Conservation (phyloP, 768 basidiomycete genomes). For the Amyloporia xantha region DNA sequence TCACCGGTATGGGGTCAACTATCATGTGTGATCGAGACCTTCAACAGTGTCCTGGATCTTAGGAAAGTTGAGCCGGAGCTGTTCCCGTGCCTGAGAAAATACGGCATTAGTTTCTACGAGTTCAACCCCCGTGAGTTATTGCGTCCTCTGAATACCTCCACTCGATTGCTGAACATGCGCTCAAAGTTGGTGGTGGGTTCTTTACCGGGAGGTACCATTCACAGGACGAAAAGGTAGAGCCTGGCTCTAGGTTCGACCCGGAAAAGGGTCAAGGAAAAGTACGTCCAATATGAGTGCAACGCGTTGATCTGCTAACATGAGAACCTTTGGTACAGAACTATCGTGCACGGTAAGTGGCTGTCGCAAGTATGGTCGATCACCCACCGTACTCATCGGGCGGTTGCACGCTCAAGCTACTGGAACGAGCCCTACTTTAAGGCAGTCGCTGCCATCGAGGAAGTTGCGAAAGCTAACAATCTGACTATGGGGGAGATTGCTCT, state of each 20-base stretch:
- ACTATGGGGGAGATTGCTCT: constrained; percentile 37
- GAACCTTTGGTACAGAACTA: constrained; percentile 10
- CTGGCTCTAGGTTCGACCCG: constrained; percentile 53
- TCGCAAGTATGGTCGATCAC: neutral
- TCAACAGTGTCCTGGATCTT: neutral
- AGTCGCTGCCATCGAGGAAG: constrained; percentile 35
- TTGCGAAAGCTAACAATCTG: constrained; percentile 30
- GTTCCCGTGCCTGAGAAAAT: constrained; percentile 36
- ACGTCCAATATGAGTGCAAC: neutral
- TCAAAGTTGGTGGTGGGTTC: constrained; percentile 32
- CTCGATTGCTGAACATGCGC: neutral
- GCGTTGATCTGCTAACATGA: neutral
- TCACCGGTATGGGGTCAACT: constrained; percentile 25
- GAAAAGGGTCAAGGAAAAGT: constrained; percentile 40
- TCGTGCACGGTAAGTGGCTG: constrained; percentile 7
- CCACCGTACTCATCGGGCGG: neutral
- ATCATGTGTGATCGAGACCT: neutral
- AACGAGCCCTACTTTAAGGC: constrained; percentile 47
- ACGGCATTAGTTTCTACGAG: constrained; percentile 33
- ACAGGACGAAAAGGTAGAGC: constrained; percentile 33
- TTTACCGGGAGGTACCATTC: constrained; percentile 33
- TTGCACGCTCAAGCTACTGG: no score
- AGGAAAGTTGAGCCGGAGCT: constrained; percentile 34
- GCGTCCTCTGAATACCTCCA: no score
- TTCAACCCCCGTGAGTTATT: constrained; percentile 33